Base-by-base conservation (phyloP, 306 rosid genomes). In the Vigna nakashimae region DNA sequence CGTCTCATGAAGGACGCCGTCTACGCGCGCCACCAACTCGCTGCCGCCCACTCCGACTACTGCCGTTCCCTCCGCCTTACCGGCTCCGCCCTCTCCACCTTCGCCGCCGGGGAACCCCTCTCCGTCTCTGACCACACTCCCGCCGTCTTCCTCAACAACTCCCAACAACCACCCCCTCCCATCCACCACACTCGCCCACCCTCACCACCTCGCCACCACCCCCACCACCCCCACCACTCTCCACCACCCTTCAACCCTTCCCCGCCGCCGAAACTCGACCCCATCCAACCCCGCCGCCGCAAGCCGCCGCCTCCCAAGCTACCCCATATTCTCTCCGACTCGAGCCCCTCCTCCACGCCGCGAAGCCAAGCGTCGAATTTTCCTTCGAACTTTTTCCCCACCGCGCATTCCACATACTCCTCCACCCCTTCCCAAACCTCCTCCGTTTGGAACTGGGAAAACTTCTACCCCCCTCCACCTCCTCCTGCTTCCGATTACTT, bases 401-500 rank as follows among this genome's bases (percentile, higher is more conserved):
- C 93, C 1, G 98, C 90, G 1, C 82, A 86, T 50, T 92, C 97
- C 46, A 92, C 88, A 15, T 96, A 96, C 77, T 89, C 98, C 4
- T 78, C 89, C 13, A 96, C 99, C 9, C 99, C 98, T 48, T 96
- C 99, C 3, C 99, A 92, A 86, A 81, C 98, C 15, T 96, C 98
- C 13, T 91, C 99, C 0, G 67, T 91, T 22, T 96, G 99, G 99
- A 96, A 96, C 80, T 96, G 99, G 99, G 99, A 96, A 49, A 96
- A 89, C 42, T 91, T 91, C 85, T 87, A 84, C 49, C 99, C 99
- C 76, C 99, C 99, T 8, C 94, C 98, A 70, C 98, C 94, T 0
- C 99, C 99, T 9, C 99, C 99, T 0, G 87, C 74, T 63, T 96
- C 99, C 9, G 99, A 96, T 76, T 90, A 84, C 86, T 92, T 85